phyloP scores from a whole-genome alignment of 352 stramenopile genomes.

The Pythium utonaiense region DNA sequence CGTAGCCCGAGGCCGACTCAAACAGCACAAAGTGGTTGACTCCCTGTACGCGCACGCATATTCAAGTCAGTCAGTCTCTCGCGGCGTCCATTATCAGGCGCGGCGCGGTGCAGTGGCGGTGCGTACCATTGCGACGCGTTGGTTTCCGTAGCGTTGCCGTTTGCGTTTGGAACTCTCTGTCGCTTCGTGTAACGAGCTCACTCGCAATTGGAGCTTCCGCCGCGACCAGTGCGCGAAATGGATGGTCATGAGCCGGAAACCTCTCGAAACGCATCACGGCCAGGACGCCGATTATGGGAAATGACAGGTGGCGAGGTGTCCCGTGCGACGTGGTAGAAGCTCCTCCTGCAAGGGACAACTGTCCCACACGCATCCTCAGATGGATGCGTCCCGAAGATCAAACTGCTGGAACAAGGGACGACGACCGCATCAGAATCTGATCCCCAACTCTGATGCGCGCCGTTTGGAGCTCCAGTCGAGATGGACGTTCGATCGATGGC shows the following conservation, averaged over 20 bases:
- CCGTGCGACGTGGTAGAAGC: constrained; percentile 16
- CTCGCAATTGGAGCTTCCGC: not conserved
- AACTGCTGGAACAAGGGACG: not conserved
- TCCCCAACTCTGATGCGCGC: not conserved
- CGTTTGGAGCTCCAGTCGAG: not conserved
- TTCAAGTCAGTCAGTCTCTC: not conserved
- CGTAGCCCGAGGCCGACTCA: constrained; percentile 98
- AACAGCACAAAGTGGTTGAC: constrained; percentile 92
- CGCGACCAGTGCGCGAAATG: constrained; percentile 19
- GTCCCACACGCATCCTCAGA: not conserved
- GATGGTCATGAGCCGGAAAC: constrained; percentile 30
- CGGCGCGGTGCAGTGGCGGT: too few relatives aligned
- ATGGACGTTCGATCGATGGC: not conserved
- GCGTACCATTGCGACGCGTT: constrained; percentile 10
- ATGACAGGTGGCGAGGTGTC: constrained; percentile 4
- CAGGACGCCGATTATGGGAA: constrained; percentile 3
- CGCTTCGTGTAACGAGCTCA: constrained; percentile 9
- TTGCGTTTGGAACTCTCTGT: constrained; percentile 9
- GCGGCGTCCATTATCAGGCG: not conserved
- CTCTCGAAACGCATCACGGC: constrained; percentile 13
- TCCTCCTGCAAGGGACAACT: not conserved
- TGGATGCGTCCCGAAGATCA: constrained; percentile 1
- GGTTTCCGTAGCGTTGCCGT: constrained; percentile 2
- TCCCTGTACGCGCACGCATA: constrained; percentile 21
- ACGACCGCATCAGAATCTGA: not conserved